Conservation (phyloP, 2,329 filamentous ascomycete species). For the Fusarium guadeloupense region DNA sequence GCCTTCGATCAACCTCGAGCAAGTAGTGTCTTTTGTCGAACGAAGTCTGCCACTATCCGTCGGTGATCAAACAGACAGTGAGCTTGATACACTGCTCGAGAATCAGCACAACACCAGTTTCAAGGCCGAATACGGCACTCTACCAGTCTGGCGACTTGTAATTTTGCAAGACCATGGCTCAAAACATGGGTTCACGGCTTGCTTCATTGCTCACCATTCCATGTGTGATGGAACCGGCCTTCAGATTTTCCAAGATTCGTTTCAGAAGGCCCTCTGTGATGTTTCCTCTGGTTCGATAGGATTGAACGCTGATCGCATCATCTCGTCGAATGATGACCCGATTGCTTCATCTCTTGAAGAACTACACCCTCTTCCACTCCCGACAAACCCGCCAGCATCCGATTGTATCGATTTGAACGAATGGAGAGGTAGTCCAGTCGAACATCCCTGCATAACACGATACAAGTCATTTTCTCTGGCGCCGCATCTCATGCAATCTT, state of each 20-base stretch:
- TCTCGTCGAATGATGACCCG: slow-evolving; percentile 34
- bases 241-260: slow-evolving; percentile 54
- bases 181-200: slow-evolving; percentile 50
- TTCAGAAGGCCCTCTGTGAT: slow-evolving; percentile 49
- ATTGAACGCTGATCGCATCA: neutral
- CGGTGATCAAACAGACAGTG: no score
- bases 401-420: slow-evolving; percentile 46
- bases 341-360: slow-evolving; percentile 53
- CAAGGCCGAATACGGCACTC: slow-evolving; percentile 46
- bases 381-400: slow-evolving; percentile 46
- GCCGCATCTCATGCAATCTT: neutral
- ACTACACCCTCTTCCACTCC: slow-evolving; percentile 43
- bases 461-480: slow-evolving; percentile 24
- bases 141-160: slow-evolving; percentile 56
- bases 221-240: slow-evolving; percentile 57
- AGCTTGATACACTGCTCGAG: no score
- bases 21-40: no score
- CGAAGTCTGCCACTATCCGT: no score
- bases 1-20: no score
- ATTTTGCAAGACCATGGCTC: slow-evolving; percentile 46
- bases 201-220: slow-evolving; percentile 59
- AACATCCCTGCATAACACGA: slow-evolving; percentile 28
- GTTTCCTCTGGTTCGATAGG: neutral
- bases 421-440: slow-evolving; percentile 52
- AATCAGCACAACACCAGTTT: slow-evolving; percentile 52